Percentiles rank a stretch among this genome's conserved stretches.
Evolutionary conservation across 495 filamentous ascomycete species (phyloP).

Genomic region (Lichenothelia convexa): DNA sequence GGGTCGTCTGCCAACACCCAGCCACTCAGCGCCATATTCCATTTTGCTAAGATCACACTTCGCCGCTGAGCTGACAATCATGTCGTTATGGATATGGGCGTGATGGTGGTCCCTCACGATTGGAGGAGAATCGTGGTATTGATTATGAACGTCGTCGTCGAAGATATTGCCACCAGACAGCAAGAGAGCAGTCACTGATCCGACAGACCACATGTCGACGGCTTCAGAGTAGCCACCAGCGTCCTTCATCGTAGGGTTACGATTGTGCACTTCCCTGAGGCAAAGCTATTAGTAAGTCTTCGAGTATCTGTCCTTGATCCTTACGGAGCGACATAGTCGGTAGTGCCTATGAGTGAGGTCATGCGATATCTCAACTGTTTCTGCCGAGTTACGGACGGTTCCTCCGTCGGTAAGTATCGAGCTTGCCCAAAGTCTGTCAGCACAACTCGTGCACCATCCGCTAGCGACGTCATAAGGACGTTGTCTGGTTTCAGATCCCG

Average conservation of each 20-base stretch:
- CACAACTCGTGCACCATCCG: constrained; percentile 32
- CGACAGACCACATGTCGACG: constrained; percentile 47
- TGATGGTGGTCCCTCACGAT: too few relatives aligned
- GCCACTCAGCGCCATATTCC: constrained; percentile 20
- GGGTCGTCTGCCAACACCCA: constrained; percentile 22
- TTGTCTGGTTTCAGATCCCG: constrained; percentile 58
- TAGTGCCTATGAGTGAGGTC: constrained; percentile 44
- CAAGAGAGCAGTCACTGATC: constrained; percentile 31
- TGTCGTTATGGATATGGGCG: too few relatives aligned
- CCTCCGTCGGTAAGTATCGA: constrained; percentile 18
- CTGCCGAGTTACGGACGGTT: neutral
- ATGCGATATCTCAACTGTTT: constrained; percentile 27
- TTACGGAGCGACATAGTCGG: constrained; percentile 54
- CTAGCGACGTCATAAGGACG: constrained; percentile 36
- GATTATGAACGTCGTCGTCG: constrained; percentile 7
- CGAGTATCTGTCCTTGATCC: constrained; percentile 21
- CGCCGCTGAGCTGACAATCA: constrained; percentile 12
- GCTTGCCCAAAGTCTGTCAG: constrained; percentile 61
- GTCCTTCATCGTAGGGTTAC: constrained; percentile 10
- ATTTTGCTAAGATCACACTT: constrained; percentile 21
- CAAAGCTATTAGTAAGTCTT: constrained; percentile 2
- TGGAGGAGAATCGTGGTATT: constrained; percentile 5
- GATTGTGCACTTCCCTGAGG: constrained; percentile 16
- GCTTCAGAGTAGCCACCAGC: constrained; percentile 38
- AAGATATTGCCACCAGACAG: constrained; percentile 31